These are phyloP conservation scores for Cerrena zonata DNA, from an alignment of 1,284 basidiomycete genomes.

Conservation along the genomic window DNA sequence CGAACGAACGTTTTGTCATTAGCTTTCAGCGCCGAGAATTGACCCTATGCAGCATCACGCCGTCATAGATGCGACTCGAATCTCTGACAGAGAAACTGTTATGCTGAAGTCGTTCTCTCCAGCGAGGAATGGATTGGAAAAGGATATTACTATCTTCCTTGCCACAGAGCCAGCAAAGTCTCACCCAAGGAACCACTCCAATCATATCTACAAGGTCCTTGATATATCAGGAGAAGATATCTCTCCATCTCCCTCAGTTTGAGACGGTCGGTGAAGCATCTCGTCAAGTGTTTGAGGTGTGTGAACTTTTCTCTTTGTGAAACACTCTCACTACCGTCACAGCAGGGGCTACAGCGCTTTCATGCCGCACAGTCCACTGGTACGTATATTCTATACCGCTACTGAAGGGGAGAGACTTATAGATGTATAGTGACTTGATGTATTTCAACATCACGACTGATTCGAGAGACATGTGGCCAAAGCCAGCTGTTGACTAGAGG, in stretches of 20 bases:
- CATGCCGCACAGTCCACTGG: too few relatives aligned
- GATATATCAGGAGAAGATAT: not conserved
- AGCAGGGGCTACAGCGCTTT: too few relatives aligned
- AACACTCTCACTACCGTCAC: too few relatives aligned
- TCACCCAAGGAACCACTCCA: conserved; percentile 3
- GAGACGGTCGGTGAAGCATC: too few relatives aligned
- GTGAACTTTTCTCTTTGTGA: too few relatives aligned
- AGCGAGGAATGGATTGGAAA: conserved; percentile 11
- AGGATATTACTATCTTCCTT: conserved; percentile 8
- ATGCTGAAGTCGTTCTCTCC: conserved; percentile 18
- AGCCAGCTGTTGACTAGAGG: too few relatives aligned
- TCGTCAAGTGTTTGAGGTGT: too few relatives aligned
- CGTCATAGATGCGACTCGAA: conserved; percentile 20
- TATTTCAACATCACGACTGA: too few relatives aligned
- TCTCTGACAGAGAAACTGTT: conserved; percentile 20
- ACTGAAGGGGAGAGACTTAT: too few relatives aligned
- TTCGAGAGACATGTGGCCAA: too few relatives aligned
- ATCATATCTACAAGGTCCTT: conserved; percentile 1
- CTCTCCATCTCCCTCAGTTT: not conserved
- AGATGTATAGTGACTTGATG: too few relatives aligned
- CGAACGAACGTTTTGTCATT: not conserved
- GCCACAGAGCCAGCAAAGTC: not conserved
- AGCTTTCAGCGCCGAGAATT: not conserved
- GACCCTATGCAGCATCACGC: not conserved
- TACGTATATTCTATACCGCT: too few relatives aligned